Conservation (phyloP, 2,329 filamentous ascomycete genomes). For the Neophaeococcomyces mojaviensis region DNA sequence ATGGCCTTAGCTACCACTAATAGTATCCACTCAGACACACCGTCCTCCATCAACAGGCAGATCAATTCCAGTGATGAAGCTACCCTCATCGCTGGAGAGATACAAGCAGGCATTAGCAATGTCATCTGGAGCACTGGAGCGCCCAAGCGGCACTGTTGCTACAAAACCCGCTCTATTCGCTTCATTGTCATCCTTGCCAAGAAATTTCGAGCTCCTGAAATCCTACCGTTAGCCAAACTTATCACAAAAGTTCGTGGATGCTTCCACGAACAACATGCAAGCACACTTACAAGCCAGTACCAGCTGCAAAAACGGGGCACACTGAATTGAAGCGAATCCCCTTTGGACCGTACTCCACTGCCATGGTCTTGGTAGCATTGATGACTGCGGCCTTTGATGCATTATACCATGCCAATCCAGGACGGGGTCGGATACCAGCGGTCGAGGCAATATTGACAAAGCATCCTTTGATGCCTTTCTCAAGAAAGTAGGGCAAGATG, state of each 20-base stretch:
- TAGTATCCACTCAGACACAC: background rate
- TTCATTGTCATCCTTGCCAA: constrained; percentile 36
- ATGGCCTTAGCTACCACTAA: background rate
- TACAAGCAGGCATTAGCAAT: constrained; percentile 65
- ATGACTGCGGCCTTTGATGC: constrained; percentile 60
- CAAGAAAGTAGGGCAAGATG: constrained; percentile 18
- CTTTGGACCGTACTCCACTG: constrained; percentile 64
- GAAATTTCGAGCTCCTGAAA: constrained; percentile 21
- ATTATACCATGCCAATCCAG: constrained; percentile 35
- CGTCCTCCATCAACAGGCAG: constrained; percentile 21
- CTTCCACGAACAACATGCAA: background rate
- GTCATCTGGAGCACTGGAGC: constrained; percentile 45
- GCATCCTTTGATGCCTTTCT: constrained; percentile 15
- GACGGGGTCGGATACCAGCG: constrained; percentile 17
- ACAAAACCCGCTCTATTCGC: constrained; percentile 38
- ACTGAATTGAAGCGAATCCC: constrained; percentile 68
- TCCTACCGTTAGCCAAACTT: background rate
- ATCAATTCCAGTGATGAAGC: constrained; percentile 49
- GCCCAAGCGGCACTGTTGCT: constrained; percentile 37
- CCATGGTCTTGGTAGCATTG: constrained; percentile 59
- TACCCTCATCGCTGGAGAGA: constrained; percentile 62
- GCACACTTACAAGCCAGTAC: constrained; percentile 50
- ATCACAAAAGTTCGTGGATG: background rate
- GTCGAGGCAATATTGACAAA: constrained; percentile 20
- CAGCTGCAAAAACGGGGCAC: constrained; percentile 56